Evolutionary conservation across 202 grass and related monocot genomes (phyloP), one percentile per base, ranked within the genome.

Genomic region (Digitaria exilis): DNA sequence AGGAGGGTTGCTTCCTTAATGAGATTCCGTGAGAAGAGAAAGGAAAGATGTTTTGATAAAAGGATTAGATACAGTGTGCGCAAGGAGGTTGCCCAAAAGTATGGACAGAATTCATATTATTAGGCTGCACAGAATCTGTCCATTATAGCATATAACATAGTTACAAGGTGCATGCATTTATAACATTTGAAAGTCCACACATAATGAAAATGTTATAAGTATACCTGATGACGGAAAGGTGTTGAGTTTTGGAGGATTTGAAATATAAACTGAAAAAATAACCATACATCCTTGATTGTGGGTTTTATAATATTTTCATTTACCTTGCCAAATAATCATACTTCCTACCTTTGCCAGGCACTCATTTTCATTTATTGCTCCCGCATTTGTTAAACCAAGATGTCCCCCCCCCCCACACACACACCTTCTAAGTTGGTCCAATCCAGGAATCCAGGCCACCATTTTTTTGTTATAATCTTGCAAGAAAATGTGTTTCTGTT

Each of bases 81-180:
- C 65, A 90, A 93, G 84, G 91, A 93, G 26, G 87, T 90, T 64
- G 91, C 91, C 65, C 91, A 87, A 84, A 93, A 86, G 91, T 90
- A 93, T n/a, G 66, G 37, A 67, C 15, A 71, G 10, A 39, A 77
- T 58, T 35, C 59, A 30, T 56, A 67, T 78, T 22, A 35, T 4
- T 18, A 22, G 67, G 28, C 14, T 31, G 46, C 61, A 34, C 68
- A 28, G 51, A 50, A 72, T 25, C 28, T 31, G 16, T 44, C 35
- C 28, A 66, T 79, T 48, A 25, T 80, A 74, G 66, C 59, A 22
- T 56, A 24, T 28, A 48, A 60, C 22, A 57, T 9, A 25, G 11
- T 57, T 22, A 57, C 25, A 57, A 25, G 66, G 18, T 44, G 31
- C 50, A 73, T 55, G 45, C 31, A 44, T 43, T 19, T 25, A 21